These are phyloP conservation scores for Silene noctiflora DNA, from an alignment of 179 eudicot genomes.

Conservation along the genomic window DNA sequence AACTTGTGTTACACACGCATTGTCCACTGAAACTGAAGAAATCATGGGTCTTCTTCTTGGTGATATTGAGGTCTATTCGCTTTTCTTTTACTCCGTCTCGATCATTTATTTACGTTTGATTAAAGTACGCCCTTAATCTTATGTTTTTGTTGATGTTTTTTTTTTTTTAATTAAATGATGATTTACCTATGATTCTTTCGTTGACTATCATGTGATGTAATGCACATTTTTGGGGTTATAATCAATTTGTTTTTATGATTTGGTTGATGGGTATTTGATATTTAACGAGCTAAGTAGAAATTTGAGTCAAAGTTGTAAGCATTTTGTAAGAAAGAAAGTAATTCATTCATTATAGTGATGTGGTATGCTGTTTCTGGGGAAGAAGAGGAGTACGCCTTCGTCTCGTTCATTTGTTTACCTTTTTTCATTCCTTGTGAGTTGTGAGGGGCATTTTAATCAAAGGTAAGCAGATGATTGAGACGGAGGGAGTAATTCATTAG, in stretches of 20 bases:
- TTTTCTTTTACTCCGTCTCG: neutral
- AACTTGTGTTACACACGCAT: slow-evolving; percentile 85
- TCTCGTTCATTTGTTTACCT: too few species aligned
- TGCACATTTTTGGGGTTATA: neutral
- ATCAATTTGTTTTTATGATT: slow-evolving; percentile 3
- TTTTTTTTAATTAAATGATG: too few species aligned
- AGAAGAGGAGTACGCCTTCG: too few species aligned
- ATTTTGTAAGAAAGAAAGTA: neutral
- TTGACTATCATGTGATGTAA: neutral
- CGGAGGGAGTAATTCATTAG: neutral
- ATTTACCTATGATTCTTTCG: neutral
- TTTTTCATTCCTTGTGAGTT: too few species aligned
- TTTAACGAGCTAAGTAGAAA: slow-evolving; percentile 3
- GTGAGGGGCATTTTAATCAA: too few species aligned
- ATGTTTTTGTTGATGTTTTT: too few species aligned
- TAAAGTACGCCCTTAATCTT: neutral
- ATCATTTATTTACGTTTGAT: too few species aligned
- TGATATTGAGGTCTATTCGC: slow-evolving; percentile 64
- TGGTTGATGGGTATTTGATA: slow-evolving; percentile 16
- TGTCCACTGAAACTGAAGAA: slow-evolving; percentile 95
- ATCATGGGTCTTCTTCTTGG: slow-evolving; percentile 99
- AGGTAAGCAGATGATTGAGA: too few species aligned
- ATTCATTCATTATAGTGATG: neutral
- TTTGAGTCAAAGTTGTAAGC: neutral
- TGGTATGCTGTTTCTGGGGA: neutral